Conservation (phyloP, 495 filamentous ascomycete genomes). For the Haplographium delicatum region DNA sequence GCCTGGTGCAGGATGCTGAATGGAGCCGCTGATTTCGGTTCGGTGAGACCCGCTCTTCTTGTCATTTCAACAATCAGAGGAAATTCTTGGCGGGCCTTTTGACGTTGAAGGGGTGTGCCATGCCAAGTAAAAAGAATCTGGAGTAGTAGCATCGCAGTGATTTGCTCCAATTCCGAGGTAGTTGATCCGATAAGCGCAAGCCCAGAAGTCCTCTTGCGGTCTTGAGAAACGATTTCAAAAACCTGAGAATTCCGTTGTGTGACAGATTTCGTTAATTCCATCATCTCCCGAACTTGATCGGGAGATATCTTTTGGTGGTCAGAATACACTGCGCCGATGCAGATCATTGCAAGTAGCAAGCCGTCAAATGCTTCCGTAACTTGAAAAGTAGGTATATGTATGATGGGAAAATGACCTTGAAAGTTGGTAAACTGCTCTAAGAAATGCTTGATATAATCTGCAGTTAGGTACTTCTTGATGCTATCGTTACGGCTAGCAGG, state of each 20-base stretch:
- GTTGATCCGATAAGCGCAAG: constrained; percentile 30
- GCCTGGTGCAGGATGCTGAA: constrained; percentile 42
- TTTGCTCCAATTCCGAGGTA: constrained; percentile 47
- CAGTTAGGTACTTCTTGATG: constrained; percentile 47
- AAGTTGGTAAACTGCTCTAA: constrained; percentile 56
- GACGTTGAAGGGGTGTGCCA: constrained; percentile 52
- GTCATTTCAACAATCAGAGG: constrained; percentile 45
- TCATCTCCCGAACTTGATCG: constrained; percentile 51
- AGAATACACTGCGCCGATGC: constrained; percentile 63
- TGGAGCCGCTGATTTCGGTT: constrained; percentile 33
- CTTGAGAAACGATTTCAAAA: constrained; percentile 32
- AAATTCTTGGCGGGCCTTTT: constrained; percentile 48
- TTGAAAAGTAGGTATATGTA: constrained; percentile 64
- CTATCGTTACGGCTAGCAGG: constrained; percentile 30
- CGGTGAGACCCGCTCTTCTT: constrained; percentile 43
- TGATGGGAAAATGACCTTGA: constrained; percentile 62
- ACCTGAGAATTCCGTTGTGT: constrained; percentile 46
- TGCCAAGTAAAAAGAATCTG: constrained; percentile 58
- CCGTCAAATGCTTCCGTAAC: constrained; percentile 54
- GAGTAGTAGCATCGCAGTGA: constrained; percentile 54
- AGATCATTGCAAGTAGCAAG: constrained; percentile 57
- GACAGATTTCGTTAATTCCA: constrained; percentile 46
- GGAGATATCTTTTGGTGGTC: constrained; percentile 43
- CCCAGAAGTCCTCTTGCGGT: constrained; percentile 27
- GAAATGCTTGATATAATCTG: constrained; percentile 57